Percentiles rank a stretch among this genome's conserved stretches.
Evolutionary conservation across 1,284 basidiomycete species (phyloP).

Genomic region (Cryptococcus sp.): DNA sequence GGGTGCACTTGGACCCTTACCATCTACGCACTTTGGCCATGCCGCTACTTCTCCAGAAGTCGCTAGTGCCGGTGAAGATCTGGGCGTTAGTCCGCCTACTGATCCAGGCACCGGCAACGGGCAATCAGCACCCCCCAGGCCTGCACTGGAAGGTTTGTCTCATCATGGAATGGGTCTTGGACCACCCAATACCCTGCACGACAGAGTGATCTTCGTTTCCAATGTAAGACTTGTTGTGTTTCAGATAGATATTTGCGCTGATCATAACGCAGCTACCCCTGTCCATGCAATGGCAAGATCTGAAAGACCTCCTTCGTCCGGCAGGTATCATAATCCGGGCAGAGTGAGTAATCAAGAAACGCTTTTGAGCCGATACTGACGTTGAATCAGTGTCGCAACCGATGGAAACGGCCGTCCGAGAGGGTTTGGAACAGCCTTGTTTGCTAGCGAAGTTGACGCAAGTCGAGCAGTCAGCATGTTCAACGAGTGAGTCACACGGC

Average conservation of each 20-base stretch:
- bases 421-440: slow-evolving; percentile 85
- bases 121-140: slow-evolving; percentile 14
- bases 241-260: not conserved
- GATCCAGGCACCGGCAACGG: not conserved
- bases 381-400: slow-evolving; percentile 62
- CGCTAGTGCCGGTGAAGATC: not conserved
- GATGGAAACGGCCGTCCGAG: slow-evolving; percentile 81
- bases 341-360: slow-evolving; percentile 55
- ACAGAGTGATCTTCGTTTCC: slow-evolving; percentile 66
- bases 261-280: slow-evolving; percentile 72
- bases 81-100: slow-evolving; percentile 5
- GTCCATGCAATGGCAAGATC: slow-evolving; percentile 96
- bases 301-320: slow-evolving; percentile 88
- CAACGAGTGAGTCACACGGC: slow-evolving; percentile 66
- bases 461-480: slow-evolving; percentile 81
- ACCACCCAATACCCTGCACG: slow-evolving; percentile 42
- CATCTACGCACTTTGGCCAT: slow-evolving; percentile 23
- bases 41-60: not conserved
- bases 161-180: slow-evolving; percentile 41
- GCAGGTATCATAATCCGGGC: slow-evolving; percentile 84
- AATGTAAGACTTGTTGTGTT: slow-evolving; percentile 54
- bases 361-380: not conserved
- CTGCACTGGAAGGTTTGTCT: slow-evolving; percentile 36
- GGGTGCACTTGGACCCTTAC: slow-evolving; percentile 27
- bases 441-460: slow-evolving; percentile 80